Base-by-base conservation (phyloP, 352 stramenopile genomes). In the Globisporangium heterothallicum region DNA sequence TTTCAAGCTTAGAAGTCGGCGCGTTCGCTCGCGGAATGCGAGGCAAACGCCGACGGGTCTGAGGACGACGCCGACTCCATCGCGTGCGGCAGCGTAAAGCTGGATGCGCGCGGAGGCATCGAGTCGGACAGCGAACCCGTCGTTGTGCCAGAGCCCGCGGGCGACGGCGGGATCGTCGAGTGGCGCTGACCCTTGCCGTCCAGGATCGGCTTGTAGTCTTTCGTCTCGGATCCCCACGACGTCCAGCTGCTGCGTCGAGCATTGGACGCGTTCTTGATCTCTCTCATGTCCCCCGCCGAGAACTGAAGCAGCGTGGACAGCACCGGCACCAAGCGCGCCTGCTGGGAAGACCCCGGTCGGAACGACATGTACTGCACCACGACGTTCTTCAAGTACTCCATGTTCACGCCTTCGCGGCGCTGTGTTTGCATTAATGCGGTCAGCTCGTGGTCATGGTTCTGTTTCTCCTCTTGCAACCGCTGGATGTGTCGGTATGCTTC, bases 361-460 rank as follows among this genome's bases (percentile, higher is more conserved):
- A 95, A 92, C 16, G 79, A 88, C 81, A 95, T 92, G 64, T 88
- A 95, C 72, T 94, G 85, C 21, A 95, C 79, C 21, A 95, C 82
- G 16, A 95, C 82, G 49, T 95, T 95, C 59, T 95, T 95, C 27
- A 95, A 64, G 59, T 95, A 95, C 50, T 94, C 84, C 82, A 95
- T 88, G 60, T 95, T 94, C 26, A 95, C 82, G 26, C 84, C 84
- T 19, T 92, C 84, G 32, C 85, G 80, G 6, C 82, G 78, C 49
- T 94, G 81, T 14, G 74, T 88, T 53, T 91, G 81, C 62, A 91
- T 78, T 54, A 93, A 68, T 26, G 68, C 74, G 6, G 70, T 80
- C 16, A 94, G 63, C 48, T 93, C 80, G 24, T 88, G 61, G 24
- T 84, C 71, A 57, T 90, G 75, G 6, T 59, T 60, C 16, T 60